A percentile compares a stretch with the other conserved stretches of the same genome.
Conservation (phyloP, 257 asterid genomes). For the Marsdenia floribunda region DNA sequence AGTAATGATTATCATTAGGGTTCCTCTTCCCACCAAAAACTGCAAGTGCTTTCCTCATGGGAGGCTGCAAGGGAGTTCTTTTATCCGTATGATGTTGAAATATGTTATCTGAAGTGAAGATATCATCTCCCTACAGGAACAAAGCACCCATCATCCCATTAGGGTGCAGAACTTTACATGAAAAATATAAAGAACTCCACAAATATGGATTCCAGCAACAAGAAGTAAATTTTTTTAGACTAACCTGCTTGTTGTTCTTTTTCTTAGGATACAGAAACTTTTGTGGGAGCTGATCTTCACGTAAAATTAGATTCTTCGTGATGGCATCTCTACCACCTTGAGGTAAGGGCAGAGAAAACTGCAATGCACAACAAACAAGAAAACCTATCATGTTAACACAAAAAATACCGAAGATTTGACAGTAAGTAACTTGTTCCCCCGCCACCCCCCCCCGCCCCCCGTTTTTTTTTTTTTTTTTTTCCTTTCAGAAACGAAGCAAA, state of each 20-base stretch:
- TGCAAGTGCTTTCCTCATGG: conserved; percentile 78
- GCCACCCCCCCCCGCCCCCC: too few relatives aligned
- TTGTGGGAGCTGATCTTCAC: conserved; percentile 95
- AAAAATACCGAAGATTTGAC: neutral
- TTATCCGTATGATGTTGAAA: conserved; percentile 68
- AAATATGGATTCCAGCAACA: neutral
- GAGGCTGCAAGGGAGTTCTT: conserved; percentile 85
- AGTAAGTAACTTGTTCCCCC: neutral
- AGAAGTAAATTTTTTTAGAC: neutral
- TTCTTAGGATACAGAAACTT: conserved; percentile 76
- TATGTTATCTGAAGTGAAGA: conserved; percentile 49
- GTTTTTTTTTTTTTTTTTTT: too few relatives aligned
- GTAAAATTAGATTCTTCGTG: conserved; percentile 80
- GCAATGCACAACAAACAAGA: conserved; percentile 18
- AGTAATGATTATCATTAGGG: conserved; percentile 83
- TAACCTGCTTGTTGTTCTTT: conserved; percentile 79
- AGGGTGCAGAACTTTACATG: neutral
- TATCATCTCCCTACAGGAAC: conserved; percentile 46
- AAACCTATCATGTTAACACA: neutral
- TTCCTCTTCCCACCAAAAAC: conserved; percentile 89
- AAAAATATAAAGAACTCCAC: neutral
- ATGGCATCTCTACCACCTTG: conserved; percentile 91
- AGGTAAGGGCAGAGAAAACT: conserved; percentile 91
- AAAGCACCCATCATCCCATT: neutral
- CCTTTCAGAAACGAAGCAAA: too few relatives aligned